Conservation (phyloP, 495 filamentous ascomycete species). For the Aspergillus olivimuriae region DNA sequence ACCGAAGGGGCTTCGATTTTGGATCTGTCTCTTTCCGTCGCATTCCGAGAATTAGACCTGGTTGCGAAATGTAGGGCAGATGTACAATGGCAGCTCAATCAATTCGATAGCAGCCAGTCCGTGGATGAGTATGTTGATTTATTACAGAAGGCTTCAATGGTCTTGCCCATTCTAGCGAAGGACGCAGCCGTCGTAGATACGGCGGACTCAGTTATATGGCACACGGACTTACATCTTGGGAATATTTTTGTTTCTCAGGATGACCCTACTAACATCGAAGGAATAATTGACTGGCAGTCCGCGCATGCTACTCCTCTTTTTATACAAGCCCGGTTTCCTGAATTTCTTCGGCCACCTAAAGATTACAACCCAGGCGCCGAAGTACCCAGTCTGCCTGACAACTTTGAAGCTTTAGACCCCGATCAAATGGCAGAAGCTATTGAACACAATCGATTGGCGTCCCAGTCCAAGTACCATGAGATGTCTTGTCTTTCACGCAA, state of each 20-base stretch:
- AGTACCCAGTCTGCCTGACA: conserved; percentile 10
- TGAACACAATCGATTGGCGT: conserved; percentile 9
- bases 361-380: conserved; percentile 13
- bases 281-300: conserved; percentile 24
- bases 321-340: conserved; percentile 18
- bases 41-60: conserved; percentile 6
- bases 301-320: conserved; percentile 13
- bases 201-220: conserved; percentile 13
- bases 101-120: conserved; percentile 8
- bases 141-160: conserved; percentile 5
- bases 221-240: conserved; percentile 21
- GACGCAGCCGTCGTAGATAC: conserved; percentile 8
- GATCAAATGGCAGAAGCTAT: conserved; percentile 12
- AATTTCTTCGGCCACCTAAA: conserved; percentile 17
- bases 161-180: conserved; percentile 9
- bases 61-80: conserved; percentile 1
- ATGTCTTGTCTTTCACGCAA: conserved; percentile 13
- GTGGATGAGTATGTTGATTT: conserved; percentile 13
- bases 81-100: conserved; percentile 11
- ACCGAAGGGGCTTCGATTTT: conserved; percentile 4
- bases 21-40: conserved; percentile 8
- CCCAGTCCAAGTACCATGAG: conserved; percentile 16
- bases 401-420: conserved; percentile 10
- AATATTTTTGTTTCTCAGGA: conserved; percentile 20
- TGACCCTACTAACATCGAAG: conserved; percentile 13